Evolutionary conservation across 1,284 basidiomycete species (phyloP), one percentile per base, ranked within the genome.

Genomic region (Xerocomus minutiporus): DNA sequence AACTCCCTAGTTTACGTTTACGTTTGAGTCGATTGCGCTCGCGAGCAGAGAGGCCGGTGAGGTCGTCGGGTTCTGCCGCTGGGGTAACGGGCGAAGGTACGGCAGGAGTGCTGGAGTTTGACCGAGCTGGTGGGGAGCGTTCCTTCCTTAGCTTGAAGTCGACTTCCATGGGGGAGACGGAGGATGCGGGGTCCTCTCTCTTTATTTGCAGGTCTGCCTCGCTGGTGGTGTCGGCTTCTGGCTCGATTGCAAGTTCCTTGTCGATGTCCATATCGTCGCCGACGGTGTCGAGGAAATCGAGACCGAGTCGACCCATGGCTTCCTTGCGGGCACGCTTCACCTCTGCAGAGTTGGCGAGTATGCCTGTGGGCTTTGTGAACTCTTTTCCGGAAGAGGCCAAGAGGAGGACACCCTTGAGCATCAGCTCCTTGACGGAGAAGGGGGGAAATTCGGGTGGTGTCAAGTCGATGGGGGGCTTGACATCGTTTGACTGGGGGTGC

Each of bases 11-110:
- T 65, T 96, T 97, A 47, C 93, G 84, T 64, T 96, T 96, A 17
- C 93, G 81, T 67, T 97, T 97, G 34, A 96, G 76, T 44, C 92
- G 80, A 67, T 96, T 97, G 34, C 88, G 84, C 67, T 97, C 93
- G 46, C 93, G 81, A 15, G 92, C 92, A 13, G 91, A 91, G 40
- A 93, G 72, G 5, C 75, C 74, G 34, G 65, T 72, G 2, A 76
- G 58, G 56, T 86, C 83, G 11, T 75, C 64, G 26, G 74, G 69
- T 25, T 75, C 71, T 8, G 36, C 38, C 0, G 72, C 67, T 4
- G 75, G 71, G 2, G 76, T 71, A 12, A 77, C 69, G 1, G 82
- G 80, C 0, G 83, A 80, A 7, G 81, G 75, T 0, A 72, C 74
- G 12, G 71, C 77, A 20, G 86, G 85, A 0, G 86, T 84, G 3